A percentile compares a stretch with the other conserved stretches of the same genome.
Conservation (phyloP, 306 rosid species). For the Vigna angularis region DNA sequence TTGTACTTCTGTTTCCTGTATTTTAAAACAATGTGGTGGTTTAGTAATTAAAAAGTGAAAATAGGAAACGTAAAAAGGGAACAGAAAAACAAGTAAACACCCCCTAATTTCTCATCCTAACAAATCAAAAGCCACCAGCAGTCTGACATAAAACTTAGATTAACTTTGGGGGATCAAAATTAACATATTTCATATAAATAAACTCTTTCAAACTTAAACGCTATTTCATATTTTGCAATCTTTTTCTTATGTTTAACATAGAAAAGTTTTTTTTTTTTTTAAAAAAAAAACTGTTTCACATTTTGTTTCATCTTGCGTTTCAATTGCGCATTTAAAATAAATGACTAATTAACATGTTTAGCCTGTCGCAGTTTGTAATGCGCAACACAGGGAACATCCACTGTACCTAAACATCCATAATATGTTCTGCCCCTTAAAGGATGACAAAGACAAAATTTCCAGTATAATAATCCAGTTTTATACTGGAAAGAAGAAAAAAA, state of each 20-base stretch:
- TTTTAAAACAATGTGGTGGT: no score
- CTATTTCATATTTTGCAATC: neutral
- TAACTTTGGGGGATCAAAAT: neutral
- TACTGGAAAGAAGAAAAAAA: constrained; percentile 6
- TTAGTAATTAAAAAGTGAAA: no score
- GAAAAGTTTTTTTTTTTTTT: no score
- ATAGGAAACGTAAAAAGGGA: no score
- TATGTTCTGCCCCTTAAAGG: neutral
- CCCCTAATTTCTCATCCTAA: neutral
- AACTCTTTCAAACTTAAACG: neutral
- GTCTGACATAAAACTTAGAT: neutral
- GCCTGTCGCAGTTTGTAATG: constrained; percentile 18
- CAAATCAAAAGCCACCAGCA: neutral
- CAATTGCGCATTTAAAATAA: constrained; percentile 4
- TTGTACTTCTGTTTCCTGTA: no score
- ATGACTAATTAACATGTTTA: constrained; percentile 17
- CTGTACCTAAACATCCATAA: neutral
- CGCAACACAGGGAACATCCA: constrained; percentile 11
- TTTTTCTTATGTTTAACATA: neutral
- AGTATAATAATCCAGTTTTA: no score
- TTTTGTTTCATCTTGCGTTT: neutral
- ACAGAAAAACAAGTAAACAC: no score
- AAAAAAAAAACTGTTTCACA: no score
- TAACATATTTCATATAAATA: neutral
- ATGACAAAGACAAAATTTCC: neutral